A percentile compares a stretch with the other conserved stretches of the same genome.
These are phyloP conservation scores for Neocucurbitaria cava DNA, from an alignment of 2,329 filamentous ascomycete species.

Conservation along the genomic window DNA sequence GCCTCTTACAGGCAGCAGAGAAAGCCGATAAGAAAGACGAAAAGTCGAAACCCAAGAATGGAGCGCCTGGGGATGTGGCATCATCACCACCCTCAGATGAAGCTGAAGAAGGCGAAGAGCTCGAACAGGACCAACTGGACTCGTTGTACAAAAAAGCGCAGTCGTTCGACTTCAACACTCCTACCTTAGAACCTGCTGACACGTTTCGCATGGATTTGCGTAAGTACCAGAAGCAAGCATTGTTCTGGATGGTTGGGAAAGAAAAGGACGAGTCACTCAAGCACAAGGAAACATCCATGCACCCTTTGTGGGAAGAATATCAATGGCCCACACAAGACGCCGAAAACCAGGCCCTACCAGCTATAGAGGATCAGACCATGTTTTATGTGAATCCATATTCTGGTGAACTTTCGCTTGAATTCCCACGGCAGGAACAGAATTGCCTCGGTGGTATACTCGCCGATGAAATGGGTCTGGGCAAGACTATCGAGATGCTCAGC, in stretches of 20 bases:
- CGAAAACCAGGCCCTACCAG: slow-evolving; percentile 77
- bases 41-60: slow-evolving; percentile 56
- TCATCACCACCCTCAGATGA: slow-evolving; percentile 68
- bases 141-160: slow-evolving; percentile 94
- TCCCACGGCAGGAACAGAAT: slow-evolving; percentile 92
- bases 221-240: slow-evolving; percentile 92
- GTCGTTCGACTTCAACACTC: slow-evolving; percentile 93
- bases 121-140: slow-evolving; percentile 95
- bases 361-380: slow-evolving; percentile 68
- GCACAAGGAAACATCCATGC: slow-evolving; percentile 80
- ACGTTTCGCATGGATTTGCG: slow-evolving; percentile 84
- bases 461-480: slow-evolving; percentile 97
- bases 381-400: slow-evolving; percentile 99
- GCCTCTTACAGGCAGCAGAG: slow-evolving; percentile 85
- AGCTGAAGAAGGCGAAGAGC: slow-evolving; percentile 83
- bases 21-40: slow-evolving; percentile 74
- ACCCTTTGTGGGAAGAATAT: slow-evolving; percentile 98
- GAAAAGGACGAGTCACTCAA: slow-evolving; percentile 79
- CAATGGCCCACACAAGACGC: slow-evolving; percentile 86
- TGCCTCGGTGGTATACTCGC: slow-evolving; percentile 92
- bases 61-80: slow-evolving; percentile 52
- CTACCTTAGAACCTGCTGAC: slow-evolving; percentile 80
- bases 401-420: slow-evolving; percentile 88
- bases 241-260: slow-evolving; percentile 96
- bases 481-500: slow-evolving; percentile 98